phyloP scores from a whole-genome alignment of 176 grass and related monocot species.

The Lolium multiflorum region DNA sequence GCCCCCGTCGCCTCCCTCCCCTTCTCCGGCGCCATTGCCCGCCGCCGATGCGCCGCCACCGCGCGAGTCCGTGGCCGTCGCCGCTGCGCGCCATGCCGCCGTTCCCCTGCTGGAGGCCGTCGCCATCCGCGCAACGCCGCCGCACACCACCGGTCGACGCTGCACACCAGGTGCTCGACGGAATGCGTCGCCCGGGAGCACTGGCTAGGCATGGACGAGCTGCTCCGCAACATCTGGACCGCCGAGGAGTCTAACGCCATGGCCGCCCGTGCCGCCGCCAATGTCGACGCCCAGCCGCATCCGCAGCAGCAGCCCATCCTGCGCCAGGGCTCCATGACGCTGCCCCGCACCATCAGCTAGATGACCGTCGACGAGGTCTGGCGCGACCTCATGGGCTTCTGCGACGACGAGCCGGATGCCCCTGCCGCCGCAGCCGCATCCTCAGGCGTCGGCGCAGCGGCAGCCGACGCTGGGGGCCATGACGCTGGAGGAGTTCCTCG shows the following conservation, averaged over 20 bases:
- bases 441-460: constrained; percentile 33
- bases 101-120: no score
- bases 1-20: no score
- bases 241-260: constrained; percentile 86
- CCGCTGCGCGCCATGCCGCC: no score
- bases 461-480: constrained; percentile 82
- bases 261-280: background rate
- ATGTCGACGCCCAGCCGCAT: background rate
- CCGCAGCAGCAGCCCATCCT: constrained; percentile 52
- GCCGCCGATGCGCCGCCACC: no score
- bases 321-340: constrained; percentile 76
- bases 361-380: constrained; percentile 94
- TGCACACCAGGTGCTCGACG: no score
- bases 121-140: no score
- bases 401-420: background rate
- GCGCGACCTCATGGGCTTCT: constrained; percentile 59
- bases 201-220: constrained; percentile 96
- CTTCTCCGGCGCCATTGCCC: no score
- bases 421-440: background rate
- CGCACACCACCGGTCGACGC: no score
- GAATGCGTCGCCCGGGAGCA: no score
- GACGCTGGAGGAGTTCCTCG: constrained; percentile 94
- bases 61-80: no score
- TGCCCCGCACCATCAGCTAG: constrained; percentile 80
- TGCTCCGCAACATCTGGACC: constrained; percentile 88